Evolutionary conservation across 208 protist species (phyloP), one percentile per base, ranked within the genome.

Genomic region (Crithidia sp.): DNA sequence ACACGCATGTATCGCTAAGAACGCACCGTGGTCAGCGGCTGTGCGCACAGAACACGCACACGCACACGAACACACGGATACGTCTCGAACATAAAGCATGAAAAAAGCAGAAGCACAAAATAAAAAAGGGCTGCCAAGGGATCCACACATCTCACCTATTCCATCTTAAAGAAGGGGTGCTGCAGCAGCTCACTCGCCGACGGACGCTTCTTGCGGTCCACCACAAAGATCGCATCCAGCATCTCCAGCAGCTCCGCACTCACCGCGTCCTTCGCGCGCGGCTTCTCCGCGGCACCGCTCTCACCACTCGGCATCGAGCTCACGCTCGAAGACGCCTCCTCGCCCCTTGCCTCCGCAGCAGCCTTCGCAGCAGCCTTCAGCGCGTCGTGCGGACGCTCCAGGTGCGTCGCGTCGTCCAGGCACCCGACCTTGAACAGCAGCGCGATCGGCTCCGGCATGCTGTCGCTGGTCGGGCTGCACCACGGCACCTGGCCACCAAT

Each of bases 381-480:
- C 28, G 43, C 41, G 52, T 71, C 78, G 69, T 86, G 80, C 17
- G 82, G 85, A 10, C 77, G 81, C 28, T 83, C 75, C 54, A 73
- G 56, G 47, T 60, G 45, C 47, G 64, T 74, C 3, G 61, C 65
- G 52, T 88, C 86, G 43, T 82, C 64, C 14, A 91, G 74, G 39
- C 40, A 82, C 44, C 80, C 79, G 55, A 94, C 89, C 55, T 85
- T 74, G 74, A 86, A 92, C 47, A 94, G 71, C 45, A 94, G 76
- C 40, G 81, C 72, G 39, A 89, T 71, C n/a, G 81, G 61, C 40
- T 81, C 77, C 60, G 69, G 52, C 12, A 61, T 47, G 19, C 43
- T 13, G 3, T 76, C 68, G 4, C 57, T 82, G 40, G 37, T 47
- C 2, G 67, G 55, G 64, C 83, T 80, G 19, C 54, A 76, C 88